These are phyloP conservation scores for Micractinium sp. DNA, from an alignment of 139 green algal genomes.

Conservation along the genomic window DNA sequence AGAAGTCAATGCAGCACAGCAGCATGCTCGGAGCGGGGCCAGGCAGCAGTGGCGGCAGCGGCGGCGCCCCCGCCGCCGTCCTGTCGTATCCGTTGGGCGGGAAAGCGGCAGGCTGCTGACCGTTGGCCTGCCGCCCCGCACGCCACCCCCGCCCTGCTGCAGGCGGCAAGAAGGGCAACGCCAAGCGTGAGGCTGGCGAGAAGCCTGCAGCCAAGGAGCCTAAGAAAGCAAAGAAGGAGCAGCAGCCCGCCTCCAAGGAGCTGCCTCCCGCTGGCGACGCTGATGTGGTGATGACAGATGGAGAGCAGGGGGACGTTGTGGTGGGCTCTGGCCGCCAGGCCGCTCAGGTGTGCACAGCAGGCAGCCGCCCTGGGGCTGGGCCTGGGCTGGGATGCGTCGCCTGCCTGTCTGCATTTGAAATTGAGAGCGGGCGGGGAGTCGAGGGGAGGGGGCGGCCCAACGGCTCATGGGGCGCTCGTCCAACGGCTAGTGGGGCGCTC, in stretches of 20 bases:
- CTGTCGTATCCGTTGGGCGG: neutral
- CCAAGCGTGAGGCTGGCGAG: slow-evolving; percentile 22
- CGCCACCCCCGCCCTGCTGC: neutral
- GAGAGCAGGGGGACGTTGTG: neutral
- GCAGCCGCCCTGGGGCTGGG: neutral
- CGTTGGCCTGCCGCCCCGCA: neutral
- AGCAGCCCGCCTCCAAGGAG: neutral
- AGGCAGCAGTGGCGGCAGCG: neutral
- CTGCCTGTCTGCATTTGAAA: neutral
- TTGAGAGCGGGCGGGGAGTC: neutral
- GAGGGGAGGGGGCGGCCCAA: neutral
- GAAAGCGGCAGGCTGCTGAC: neutral
- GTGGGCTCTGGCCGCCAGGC: slow-evolving; percentile 60
- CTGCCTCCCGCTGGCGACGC: neutral
- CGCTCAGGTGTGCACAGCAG: slow-evolving; percentile 38
- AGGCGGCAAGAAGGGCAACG: slow-evolving; percentile 34
- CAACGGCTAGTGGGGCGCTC: neutral
- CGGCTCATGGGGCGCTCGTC: neutral
- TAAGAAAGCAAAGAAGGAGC: slow-evolving; percentile 41
- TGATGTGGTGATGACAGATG: slow-evolving; percentile 16
- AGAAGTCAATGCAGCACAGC: neutral
- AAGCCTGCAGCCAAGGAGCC: slow-evolving; percentile 34
- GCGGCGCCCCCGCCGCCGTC: neutral
- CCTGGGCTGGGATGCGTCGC: neutral
- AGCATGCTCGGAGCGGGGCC: neutral